Evolutionary conservation across 768 basidiomycete species (phyloP).

Genomic region (Nevesoporus exiguus): DNA sequence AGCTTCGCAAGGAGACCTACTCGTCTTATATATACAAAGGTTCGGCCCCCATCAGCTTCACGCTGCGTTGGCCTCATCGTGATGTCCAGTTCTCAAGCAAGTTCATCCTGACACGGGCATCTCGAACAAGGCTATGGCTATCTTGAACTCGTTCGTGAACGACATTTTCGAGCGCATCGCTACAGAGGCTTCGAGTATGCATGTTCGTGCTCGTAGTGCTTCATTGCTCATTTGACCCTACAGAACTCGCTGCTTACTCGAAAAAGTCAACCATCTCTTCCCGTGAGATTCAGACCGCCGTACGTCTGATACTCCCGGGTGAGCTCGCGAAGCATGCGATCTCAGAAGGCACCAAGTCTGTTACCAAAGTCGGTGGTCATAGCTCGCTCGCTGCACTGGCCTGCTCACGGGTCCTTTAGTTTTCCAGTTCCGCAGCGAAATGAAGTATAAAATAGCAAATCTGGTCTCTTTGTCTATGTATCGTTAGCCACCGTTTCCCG

Average conservation of each 20-base stretch:
- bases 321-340: slow-evolving; percentile 75
- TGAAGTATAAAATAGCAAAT: slow-evolving; percentile 32
- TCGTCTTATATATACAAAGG: slow-evolving; percentile 92
- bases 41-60: slow-evolving; percentile 23
- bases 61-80: slow-evolving; percentile 1
- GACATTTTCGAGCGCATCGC: slow-evolving; percentile 96
- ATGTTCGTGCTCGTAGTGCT: neutral
- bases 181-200: slow-evolving; percentile 81
- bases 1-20: slow-evolving; percentile 87
- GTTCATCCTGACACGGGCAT: slow-evolving; percentile 99
- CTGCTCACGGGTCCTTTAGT: slow-evolving; percentile 39
- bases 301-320: slow-evolving; percentile 94
- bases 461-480: slow-evolving; percentile 19
- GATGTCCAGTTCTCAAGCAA: slow-evolving; percentile 77
- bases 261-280: slow-evolving; percentile 99
- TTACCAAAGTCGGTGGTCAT: slow-evolving; percentile 64
- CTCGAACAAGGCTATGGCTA: slow-evolving; percentile 98
- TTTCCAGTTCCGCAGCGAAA: slow-evolving; percentile 71
- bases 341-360: slow-evolving; percentile 91
- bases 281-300: slow-evolving; percentile 96
- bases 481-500: slow-evolving; percentile 25
- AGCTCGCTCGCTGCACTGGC: neutral
- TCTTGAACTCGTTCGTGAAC: slow-evolving; percentile 94
- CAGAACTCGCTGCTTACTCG: slow-evolving; percentile 94
- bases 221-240: neutral